Base-by-base conservation (phyloP, 2,329 filamentous ascomycete species). In the Endocalyx cinctus region DNA sequence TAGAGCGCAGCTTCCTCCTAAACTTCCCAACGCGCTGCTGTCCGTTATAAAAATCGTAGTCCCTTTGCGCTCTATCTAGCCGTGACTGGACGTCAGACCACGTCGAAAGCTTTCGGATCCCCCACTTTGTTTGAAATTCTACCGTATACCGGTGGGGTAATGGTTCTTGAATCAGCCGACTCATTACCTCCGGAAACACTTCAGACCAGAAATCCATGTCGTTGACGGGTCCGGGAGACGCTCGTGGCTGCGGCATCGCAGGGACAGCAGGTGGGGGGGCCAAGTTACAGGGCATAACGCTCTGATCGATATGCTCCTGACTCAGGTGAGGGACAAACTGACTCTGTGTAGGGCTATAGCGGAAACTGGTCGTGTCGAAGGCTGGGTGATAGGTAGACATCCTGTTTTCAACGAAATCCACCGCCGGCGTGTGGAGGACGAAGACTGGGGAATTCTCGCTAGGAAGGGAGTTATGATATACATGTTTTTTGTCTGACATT, bases 351-450 rank as follows among this genome's bases (percentile, higher is more conserved):
- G 35, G 35, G 26, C 35, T 37, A 14, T 34, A 37, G 14, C 35
- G 35, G 15, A 25, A 37, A 8, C 17, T 8, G 10, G 12, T 37
- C 15, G 32, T 19, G 13, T 37, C 19, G 5, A 37, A 30, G 18
- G 35, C 35, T 10, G 18, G 31, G 14, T 37, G 35, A n/a, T 37
- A 37, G 10, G 28, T 17, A 19, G 25, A 19, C 14, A 27, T 25
- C 14, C 31, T 34, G 5, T 37, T 37, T 12, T 34, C 31, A 14
- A 37, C 30, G 13, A 37, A 37, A 17, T 37, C 35, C 16, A 37
- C 26, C 10, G 31, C 35, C 15, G 35, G 35, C 6, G 25, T 34
- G 6, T 37, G 35, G 16, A 37, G 20, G 19, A 27, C 13, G 14
- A 30, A 13, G 5, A 14, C 22, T 20, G 35, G 19, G 5, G 17